These are phyloP conservation scores for Aspergillus clavatus DNA, from an alignment of 2,329 filamentous ascomycete genomes.

Conservation along the genomic window DNA sequence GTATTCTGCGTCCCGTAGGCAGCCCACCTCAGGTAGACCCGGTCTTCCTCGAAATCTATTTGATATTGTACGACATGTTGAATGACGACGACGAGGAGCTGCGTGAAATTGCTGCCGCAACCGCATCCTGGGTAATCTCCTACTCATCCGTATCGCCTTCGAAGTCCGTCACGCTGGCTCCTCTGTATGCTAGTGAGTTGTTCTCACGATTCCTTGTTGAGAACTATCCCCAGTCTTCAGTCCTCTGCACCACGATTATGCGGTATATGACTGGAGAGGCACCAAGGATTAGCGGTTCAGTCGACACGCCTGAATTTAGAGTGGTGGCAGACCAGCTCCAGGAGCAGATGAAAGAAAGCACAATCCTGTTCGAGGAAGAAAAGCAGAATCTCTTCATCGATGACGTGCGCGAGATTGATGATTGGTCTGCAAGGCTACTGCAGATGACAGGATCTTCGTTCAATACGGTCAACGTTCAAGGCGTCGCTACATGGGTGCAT, in stretches of 20 bases:
- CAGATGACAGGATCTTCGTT: slow-evolving; percentile 24
- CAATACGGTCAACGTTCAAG: slow-evolving; percentile 14
- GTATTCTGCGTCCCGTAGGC: slow-evolving; percentile 39
- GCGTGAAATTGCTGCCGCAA: slow-evolving; percentile 56
- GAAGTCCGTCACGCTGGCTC: slow-evolving; percentile 37
- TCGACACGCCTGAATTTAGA: slow-evolving; percentile 10
- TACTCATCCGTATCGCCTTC: slow-evolving; percentile 27
- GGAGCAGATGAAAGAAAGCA: slow-evolving; percentile 35
- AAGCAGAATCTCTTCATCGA: slow-evolving; percentile 95
- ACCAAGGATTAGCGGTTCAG: slow-evolving; percentile 19
- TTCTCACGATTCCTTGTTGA: slow-evolving; percentile 34
- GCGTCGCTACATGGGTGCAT: slow-evolving; percentile 29
- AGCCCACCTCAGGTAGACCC: slow-evolving; percentile 19
- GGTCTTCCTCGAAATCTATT: slow-evolving; percentile 51
- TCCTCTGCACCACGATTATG: slow-evolving; percentile 35
- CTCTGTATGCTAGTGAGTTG: slow-evolving; percentile 45
- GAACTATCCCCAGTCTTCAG: slow-evolving; percentile 29
- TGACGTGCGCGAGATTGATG: slow-evolving; percentile 64
- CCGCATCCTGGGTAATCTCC: slow-evolving; percentile 35
- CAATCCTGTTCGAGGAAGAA: slow-evolving; percentile 72
- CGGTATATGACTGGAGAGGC: slow-evolving; percentile 36
- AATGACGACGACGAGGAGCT: slow-evolving; percentile 93
- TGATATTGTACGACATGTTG: slow-evolving; percentile 69
- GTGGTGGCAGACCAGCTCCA: slow-evolving; percentile 28
- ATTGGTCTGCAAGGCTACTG: slow-evolving; percentile 59